Conservation (phyloP, 2,329 filamentous ascomycete genomes). For the Xenoacremonium recifei region DNA sequence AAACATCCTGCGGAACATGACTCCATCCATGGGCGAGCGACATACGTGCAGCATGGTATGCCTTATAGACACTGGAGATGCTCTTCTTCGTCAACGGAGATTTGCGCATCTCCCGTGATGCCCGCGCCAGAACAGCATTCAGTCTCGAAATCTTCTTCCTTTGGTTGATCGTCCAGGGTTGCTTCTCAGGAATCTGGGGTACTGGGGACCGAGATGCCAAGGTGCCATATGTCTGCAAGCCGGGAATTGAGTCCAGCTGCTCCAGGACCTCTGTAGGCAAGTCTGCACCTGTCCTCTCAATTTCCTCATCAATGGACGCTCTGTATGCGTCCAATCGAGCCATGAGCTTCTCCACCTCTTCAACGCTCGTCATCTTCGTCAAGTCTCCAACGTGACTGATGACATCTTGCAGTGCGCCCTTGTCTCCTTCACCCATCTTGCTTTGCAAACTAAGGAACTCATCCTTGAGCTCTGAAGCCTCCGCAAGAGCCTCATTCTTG, state of each 20-base stretch:
- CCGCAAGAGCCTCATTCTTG: constrained; percentile 39
- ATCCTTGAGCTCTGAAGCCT: constrained; percentile 34
- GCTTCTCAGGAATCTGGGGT: constrained; percentile 35
- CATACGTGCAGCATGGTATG: constrained; percentile 46
- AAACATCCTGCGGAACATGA: constrained; percentile 58
- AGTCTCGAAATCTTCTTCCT: constrained; percentile 37
- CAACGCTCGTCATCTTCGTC: constrained; percentile 29
- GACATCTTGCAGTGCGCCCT: constrained; percentile 34
- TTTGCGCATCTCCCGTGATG: constrained; percentile 27
- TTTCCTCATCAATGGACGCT: constrained; percentile 33
- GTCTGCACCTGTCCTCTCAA: constrained; percentile 29
- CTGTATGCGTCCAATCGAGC: constrained; percentile 34
- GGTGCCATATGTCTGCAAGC: constrained; percentile 24
- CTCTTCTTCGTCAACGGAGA: constrained; percentile 31
- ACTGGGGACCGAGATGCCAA: constrained; percentile 20
- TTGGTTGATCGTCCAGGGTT: constrained; percentile 36
- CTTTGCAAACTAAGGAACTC: constrained; percentile 37
- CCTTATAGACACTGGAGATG: constrained; percentile 45
- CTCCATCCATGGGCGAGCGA: constrained; percentile 46
- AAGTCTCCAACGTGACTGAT: constrained; percentile 32
- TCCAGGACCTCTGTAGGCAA: constrained; percentile 33
- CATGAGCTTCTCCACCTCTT: constrained; percentile 35
- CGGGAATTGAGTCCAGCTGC: constrained; percentile 30
- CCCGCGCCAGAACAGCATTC: constrained; percentile 30
- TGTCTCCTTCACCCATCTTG: constrained; percentile 35